Evolutionary conservation across 2,329 filamentous ascomycete species (phyloP), one percentile per base, ranked within the genome.

Genomic region (Emmonsia crescens): DNA sequence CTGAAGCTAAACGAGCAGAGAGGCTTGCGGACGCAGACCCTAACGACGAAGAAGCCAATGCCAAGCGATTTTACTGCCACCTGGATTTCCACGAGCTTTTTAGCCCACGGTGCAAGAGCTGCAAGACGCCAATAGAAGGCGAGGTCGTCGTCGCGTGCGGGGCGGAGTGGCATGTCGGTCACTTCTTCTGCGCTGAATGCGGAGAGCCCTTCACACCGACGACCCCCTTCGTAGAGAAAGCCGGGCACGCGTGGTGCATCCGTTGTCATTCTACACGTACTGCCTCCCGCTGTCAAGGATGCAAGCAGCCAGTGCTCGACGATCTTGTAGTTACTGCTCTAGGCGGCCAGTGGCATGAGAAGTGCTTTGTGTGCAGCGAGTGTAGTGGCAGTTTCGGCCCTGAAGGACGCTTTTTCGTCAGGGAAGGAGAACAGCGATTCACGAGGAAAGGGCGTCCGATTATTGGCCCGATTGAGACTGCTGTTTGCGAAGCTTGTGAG

Each of bases 131-230:
- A 3, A 99, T 99, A 70, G 86, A 97, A 67, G 92, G 92, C 49
- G 92, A 97, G 75, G 91, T 97, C 67, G 87, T 96, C 38, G 87
- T 96, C 16, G 94, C 94, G 1, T 90, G 96, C 61, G 94, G 94
- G 0, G 85, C 87, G n/a, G 91, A 96, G 76, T 99, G 91, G 89
- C 94, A 99, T 74, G 89, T 89, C 60, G 94, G 94, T 0, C 94
- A 99, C 77, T 99, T 99, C 78, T 99, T 99, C 82, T 99, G 94
- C 72, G 94, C 94, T 49, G 91, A 99, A 80, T 99, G 94, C 73
- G 94, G 94, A 67, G 93, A 99, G 77, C 84, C 85, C 0, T 87
- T 87, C 66, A 80, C 82, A 64, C 75, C 78, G 0, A 74, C 72
- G 3, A 86, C 81, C 10, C 93, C 94, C 0, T 99, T 99, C 72